Evolutionary conservation across 1,139 yeast species (phyloP).

Genomic region (Magnusiomyces sp.): DNA sequence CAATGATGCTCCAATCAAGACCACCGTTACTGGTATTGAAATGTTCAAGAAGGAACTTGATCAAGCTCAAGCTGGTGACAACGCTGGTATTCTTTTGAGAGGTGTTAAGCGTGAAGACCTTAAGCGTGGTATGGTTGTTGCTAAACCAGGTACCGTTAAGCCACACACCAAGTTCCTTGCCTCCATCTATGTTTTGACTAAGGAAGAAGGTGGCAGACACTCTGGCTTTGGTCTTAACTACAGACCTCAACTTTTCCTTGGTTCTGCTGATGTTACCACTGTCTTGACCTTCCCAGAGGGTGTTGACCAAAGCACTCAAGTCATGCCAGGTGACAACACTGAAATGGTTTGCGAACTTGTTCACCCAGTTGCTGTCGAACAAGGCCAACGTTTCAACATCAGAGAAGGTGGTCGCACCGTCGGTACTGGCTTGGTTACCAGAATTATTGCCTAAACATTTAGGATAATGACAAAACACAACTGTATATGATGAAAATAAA

Average conservation of each 20-base stretch:
- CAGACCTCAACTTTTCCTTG: constrained; percentile 95
- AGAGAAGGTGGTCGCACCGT: constrained; percentile 99
- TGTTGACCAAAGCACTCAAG: constrained; percentile 77
- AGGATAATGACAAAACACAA: no score
- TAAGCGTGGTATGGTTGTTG: constrained; percentile 94
- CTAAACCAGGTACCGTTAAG: constrained; percentile 86
- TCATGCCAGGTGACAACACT: constrained; percentile 97
- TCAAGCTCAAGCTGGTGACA: constrained; percentile 97
- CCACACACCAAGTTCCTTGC: constrained; percentile 93
- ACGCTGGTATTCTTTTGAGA: constrained; percentile 94
- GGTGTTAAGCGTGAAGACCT: constrained; percentile 98
- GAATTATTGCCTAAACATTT: constrained; percentile 64
- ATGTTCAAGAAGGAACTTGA: constrained; percentile 98
- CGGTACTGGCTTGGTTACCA: constrained; percentile 96
- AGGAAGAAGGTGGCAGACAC: constrained; percentile 99
- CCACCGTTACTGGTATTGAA: constrained; percentile 96
- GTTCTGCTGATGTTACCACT: constrained; percentile 95
- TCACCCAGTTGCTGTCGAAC: constrained; percentile 90
- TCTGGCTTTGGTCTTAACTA: constrained; percentile 94
- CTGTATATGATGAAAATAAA: background rate
- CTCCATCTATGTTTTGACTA: constrained; percentile 82
- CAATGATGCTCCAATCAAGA: constrained; percentile 79
- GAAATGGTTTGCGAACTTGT: constrained; percentile 92
- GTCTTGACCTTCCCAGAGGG: constrained; percentile 87
- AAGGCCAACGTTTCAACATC: constrained; percentile 95